Conservation (phyloP, 176 grass and related monocot genomes). For the Triticum dicoccoides region DNA sequence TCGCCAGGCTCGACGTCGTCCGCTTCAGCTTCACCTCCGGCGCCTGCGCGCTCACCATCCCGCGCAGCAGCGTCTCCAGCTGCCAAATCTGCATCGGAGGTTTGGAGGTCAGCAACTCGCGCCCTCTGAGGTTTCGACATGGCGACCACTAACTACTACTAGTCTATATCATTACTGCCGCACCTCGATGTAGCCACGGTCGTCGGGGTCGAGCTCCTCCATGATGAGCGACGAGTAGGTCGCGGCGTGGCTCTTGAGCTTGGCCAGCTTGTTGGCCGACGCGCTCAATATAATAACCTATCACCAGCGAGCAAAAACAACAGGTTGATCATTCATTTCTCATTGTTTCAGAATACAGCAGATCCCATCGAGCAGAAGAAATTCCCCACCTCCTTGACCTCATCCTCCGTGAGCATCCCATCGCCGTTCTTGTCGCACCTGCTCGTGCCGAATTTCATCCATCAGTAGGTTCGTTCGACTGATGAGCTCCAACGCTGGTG, state of each 20-base stretch:
- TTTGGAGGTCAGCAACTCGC: not conserved
- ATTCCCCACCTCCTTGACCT: slow-evolving; percentile 81
- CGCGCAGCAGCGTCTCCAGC: slow-evolving; percentile 79
- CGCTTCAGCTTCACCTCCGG: slow-evolving; percentile 60
- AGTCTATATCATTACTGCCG: too few relatives aligned
- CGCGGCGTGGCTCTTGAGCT: slow-evolving; percentile 76
- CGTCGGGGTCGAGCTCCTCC: slow-evolving; percentile 90
- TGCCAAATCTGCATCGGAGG: slow-evolving; percentile 70
- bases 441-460: not conserved
- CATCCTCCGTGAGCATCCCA: slow-evolving; percentile 91
- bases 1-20: slow-evolving; percentile 66
- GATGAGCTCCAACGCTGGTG: not conserved
- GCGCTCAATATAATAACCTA: slow-evolving; percentile 95
- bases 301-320: not conserved
- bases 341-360: not conserved
- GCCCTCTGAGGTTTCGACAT: not conserved
- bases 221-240: slow-evolving; percentile 91
- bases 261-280: slow-evolving; percentile 85
- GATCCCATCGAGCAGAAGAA: not conserved
- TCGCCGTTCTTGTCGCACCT: slow-evolving; percentile 99
- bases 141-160: too few relatives aligned
- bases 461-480: not conserved
- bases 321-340: not conserved
- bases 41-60: slow-evolving; percentile 79
- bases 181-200: slow-evolving; percentile 91